Evolutionary conservation across 495 filamentous ascomycete species (phyloP), one percentile per base, ranked within the genome.

Genomic region (Xylaria castorea): DNA sequence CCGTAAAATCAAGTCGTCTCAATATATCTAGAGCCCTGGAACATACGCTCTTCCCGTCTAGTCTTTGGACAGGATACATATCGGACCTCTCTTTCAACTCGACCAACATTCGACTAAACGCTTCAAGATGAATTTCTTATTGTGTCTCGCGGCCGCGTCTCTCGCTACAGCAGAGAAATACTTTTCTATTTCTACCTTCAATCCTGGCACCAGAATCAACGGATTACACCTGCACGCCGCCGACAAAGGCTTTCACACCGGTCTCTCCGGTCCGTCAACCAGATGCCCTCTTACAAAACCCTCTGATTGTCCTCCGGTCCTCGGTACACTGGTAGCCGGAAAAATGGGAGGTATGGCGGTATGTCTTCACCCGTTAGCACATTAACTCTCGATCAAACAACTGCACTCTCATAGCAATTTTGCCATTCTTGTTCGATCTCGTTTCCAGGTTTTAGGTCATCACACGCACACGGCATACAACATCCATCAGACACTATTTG

Each of bases 321-420:
- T 68, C 34, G 75, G 76, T 25, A 77, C 76, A 16, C 75, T 76
- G 8, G 74, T 80, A 22, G 61, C 46, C 18, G 38, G 12, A 12
- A 63, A 63, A 1, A 40, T 80, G 70, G 68, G 66, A 12, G 72
- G 51, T 20, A 75, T 80, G 75, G 73, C 73, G 42, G 76, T 80
- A 75, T 42, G 78, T 46, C 2, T 50, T 36, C 18, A 42, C 27
- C 7, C 12, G 27, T 40, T 50, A 30, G 16, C 61, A 42, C 34
- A n/a, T 34, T 32, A 62, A 11, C 1, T 5, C 7, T 27, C 25
- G 12, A 57, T 27, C 5, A 40, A 63, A 25, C 4, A 25, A 12
- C 60, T 46, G 30, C 14, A 44, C 40, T 27, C 22, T 65, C 12
- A 11, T 20, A 30, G 5, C 18, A 30, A 36, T 3, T 20, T 30